Evolutionary conservation across 2,329 filamentous ascomycete species (phyloP).

Genomic region (Pestalotiopsis sp.): DNA sequence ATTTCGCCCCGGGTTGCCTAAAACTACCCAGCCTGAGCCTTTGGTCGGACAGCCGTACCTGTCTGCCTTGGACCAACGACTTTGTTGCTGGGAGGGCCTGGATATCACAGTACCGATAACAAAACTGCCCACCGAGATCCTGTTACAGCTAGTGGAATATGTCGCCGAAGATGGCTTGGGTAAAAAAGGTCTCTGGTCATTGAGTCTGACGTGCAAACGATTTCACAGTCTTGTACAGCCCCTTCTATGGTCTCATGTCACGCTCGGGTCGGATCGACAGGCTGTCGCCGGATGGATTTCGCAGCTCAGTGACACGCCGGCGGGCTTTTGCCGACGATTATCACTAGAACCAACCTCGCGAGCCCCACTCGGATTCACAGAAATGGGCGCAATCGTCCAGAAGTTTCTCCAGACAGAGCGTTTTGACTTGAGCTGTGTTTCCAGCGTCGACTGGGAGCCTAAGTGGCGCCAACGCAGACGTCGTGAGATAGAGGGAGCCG

Average conservation of each 20-base stretch:
- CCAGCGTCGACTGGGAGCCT: not conserved
- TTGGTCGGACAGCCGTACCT: not conserved
- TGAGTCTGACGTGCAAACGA: not conserved
- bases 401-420: not conserved
- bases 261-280: not conserved
- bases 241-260: not conserved
- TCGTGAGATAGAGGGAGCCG: not conserved
- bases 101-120: not conserved
- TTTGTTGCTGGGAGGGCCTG: not conserved
- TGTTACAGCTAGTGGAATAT: not conserved
- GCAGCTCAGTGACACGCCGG: not conserved
- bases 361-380: not conserved
- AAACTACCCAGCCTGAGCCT: not conserved
- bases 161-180: not conserved
- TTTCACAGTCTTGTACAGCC: not conserved
- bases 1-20: not conserved
- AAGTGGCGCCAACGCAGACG: not conserved
- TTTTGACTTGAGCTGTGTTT: not conserved
- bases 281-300: not conserved
- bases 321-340: not conserved
- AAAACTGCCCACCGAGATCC: not conserved
- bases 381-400: not conserved
- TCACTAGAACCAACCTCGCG: not conserved
- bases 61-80: not conserved
- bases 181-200: not conserved